Base-by-base conservation (phyloP, 164 flowering plant genomes). In the Berberis thunbergii region DNA sequence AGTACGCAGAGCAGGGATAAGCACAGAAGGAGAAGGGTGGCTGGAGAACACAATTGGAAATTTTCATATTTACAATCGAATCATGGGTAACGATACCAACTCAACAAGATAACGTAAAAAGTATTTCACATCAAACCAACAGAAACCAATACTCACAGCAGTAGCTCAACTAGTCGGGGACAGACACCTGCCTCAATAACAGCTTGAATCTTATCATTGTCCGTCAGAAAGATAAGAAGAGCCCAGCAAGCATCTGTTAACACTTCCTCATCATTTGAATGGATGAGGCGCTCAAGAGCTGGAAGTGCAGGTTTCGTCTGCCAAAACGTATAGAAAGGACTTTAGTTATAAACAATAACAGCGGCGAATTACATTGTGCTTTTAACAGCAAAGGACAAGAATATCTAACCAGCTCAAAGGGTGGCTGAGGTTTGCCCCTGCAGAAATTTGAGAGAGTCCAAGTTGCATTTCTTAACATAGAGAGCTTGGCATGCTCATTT, bases 381-480 rank as follows among this genome's bases (percentile, higher is more conserved):
- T 13, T 41, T 11, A 57, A 41, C 12, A 41, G 26, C 26, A 26
- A 26, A 26, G 26, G 26, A 26, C 26, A 26, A 26, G 26, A 26
- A 26, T 26, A 26, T 26, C 43, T 40, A 66, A 89, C 96, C 94
- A 78, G 93, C 57, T 87, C 91, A 79, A 87, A 89, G 13, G 76
- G 74, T 55, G 96, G 91, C 63, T 87, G 93, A 41, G 96, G 96
- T 75, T 89, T 87, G 74, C 96, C 93, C 70, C 93, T 78, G 69
- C 93, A 89, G 70, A 89, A 89, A 69, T 89, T 89, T 65, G 96
- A 87, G 26, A 89, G 70, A 13, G 94, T 89, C 97, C 97, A 89
- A 6, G 97, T 89, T n/a, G 91, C 91, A 79, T 89, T 89, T 69
- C 91, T 74, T 65, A 87, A 64, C 93, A 87, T 84, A 39, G 93